Base-by-base conservation (phyloP, 306 rosid genomes). In the Cucurbita pepo region DNA sequence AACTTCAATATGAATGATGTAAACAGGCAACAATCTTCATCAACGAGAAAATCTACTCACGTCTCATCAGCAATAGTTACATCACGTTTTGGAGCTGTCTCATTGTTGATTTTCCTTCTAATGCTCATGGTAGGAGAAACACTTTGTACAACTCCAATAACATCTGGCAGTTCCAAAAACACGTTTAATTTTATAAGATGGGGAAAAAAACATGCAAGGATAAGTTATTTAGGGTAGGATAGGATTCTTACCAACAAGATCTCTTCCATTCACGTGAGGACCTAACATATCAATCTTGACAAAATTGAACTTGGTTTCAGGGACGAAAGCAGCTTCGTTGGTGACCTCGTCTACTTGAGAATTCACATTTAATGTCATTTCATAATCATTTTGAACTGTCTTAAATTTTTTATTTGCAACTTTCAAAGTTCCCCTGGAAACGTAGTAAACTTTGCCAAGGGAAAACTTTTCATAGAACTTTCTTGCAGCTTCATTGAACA, bases 401-500 rank as follows among this genome's bases (percentile, higher is more conserved):
- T 83, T 91, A 75, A 87, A 94, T 75, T 88, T 91, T 75, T 94
- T 94, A 81, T 94, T 94, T 8, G 99, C 99, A 78, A 94, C 89
- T 77, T 69, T 88, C 18, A 94, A 84, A 76, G 85, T 58, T 13
- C 99, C 99, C 77, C 75, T 94, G 62, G 97, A 94, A 76, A 94
- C 83, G 77, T 89, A 94, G 54, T 89, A 94, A 50, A 94, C 97
- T 83, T 89, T 94, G 48, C 99, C 99, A 34, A 87, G 41, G 56
- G 78, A 82, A 89, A 94, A 94, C 73, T 72, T 94, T 19, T 89
- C 97, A 81, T 43, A 89, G 79, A 90, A 94, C 65, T 89, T 94
- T 79, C 73, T 85, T 13, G 97, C 99, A 66, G 99, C 95, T 51
- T 85, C 92, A 57, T 94, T 94, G 77, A 94, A 94, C 99, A 94